Evolutionary conservation across 495 filamentous ascomycete genomes (phyloP).

Genomic region (Staphylotrichum longicolle): DNA sequence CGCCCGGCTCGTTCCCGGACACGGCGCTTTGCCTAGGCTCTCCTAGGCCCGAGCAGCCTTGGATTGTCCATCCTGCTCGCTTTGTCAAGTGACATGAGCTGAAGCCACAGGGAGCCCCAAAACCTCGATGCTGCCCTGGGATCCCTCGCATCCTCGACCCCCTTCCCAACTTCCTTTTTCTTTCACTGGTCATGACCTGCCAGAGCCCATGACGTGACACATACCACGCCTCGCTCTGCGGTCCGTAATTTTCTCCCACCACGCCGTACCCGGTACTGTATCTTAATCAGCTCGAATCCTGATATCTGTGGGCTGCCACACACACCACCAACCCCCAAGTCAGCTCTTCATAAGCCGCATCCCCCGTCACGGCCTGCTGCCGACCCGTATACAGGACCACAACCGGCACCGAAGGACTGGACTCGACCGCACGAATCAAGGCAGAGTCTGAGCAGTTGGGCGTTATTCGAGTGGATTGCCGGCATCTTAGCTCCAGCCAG

Average conservation of each 20-base stretch:
- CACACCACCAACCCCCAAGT: conserved; percentile 16
- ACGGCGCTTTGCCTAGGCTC: conserved; percentile 25
- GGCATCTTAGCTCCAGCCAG: conserved; percentile 23
- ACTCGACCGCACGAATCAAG: conserved; percentile 6
- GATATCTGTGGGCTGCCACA: conserved; percentile 6
- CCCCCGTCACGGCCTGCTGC: conserved; percentile 1
- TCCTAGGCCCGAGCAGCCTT: conserved; percentile 19
- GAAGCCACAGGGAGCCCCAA: conserved; percentile 26
- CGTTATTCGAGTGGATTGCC: conserved; percentile 20
- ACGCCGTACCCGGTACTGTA: conserved; percentile 1
- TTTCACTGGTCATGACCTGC: conserved; percentile 21
- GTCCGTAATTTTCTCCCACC: conserved; percentile 19
- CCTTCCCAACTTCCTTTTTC: conserved; percentile 33
- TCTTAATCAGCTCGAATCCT: conserved; percentile 5
- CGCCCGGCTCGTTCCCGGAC: conserved; percentile 29
- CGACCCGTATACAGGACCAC: conserved; percentile 8
- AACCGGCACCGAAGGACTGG: conserved; percentile 4
- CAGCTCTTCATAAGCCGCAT: conserved; percentile 25
- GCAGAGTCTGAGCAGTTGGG: conserved; percentile 9
- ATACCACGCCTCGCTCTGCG: conserved; percentile 23
- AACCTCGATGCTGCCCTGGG: conserved; percentile 23
- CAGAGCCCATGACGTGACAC: conserved; percentile 34
- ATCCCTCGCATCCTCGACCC: conserved; percentile 15
- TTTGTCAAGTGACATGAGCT: conserved; percentile 37
- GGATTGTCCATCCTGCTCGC: conserved; percentile 27